phyloP scores from a whole-genome alignment of 2,329 filamentous ascomycete genomes.

The Aspergillus melleus region DNA sequence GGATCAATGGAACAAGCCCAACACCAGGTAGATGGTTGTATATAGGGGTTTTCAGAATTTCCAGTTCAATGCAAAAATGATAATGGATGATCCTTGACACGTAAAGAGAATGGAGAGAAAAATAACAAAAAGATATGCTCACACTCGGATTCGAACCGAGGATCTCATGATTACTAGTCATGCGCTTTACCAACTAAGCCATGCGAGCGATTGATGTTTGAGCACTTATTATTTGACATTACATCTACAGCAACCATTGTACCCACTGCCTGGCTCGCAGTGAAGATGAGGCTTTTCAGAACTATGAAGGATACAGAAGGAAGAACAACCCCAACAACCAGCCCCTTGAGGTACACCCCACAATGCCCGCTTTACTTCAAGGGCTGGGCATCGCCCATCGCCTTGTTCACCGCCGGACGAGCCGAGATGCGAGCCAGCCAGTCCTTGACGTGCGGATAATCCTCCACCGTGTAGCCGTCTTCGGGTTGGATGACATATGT shows the following conservation, averaged over 20 bases:
- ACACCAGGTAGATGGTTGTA: no score
- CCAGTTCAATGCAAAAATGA: no score
- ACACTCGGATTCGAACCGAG: background rate
- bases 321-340: no score
- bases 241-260: no score
- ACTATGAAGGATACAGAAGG: no score
- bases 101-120: background rate
- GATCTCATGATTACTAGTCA: background rate
- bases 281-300: no score
- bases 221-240: no score
- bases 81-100: no score
- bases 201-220: background rate
- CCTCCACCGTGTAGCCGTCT: background rate
- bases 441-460: constrained; percentile 1
- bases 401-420: background rate
- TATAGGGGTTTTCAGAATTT: no score
- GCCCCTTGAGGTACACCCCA: background rate
- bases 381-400: background rate
- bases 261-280: no score
- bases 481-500: background rate
- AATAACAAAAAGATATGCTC: background rate
- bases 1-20: no score
- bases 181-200: background rate
- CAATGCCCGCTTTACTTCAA: background rate
- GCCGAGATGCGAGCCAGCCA: background rate